Base-by-base conservation (phyloP, 345 rosid genomes). In the Syzygium aqueum region DNA sequence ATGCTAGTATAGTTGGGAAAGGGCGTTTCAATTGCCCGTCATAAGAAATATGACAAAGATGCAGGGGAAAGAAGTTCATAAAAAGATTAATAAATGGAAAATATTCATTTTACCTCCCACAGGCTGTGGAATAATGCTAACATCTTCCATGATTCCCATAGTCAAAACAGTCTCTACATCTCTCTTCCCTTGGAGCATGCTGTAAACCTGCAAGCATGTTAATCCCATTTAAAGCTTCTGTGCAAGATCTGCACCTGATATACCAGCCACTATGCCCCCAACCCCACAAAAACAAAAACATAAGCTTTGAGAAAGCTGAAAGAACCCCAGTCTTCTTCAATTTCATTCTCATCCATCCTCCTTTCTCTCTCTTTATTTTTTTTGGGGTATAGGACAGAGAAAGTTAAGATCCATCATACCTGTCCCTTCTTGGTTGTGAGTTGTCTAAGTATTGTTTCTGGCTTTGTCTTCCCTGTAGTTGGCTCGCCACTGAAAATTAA, bases 61-160 rank as follows among this genome's bases (percentile, higher is more conserved):
- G 43, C 78, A 17, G 37, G 22, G 78, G 49, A 22, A 37, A 73
- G 80, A 73, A 73, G 80, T 73, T 3, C 46, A 73, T 73, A 17
- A 33, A 19, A 73, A 37, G 43, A 73, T 73, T 21, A 73, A 73
- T 33, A 49, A 19, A 73, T 17, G 27, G 25, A 73, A 4, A 73
- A 73, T 73, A 19, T 37, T 73, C 80, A 33, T 73, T 89, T 91
- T 88, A 96, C 98, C 99, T 95, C 96, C 99, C 56, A 98, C 99
- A 89, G 98, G 98, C 87, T 95, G 99, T 77, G 99, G 98, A 87
- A 96, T 94, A 87, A 95, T 94, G 93, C 98, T 94, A 65, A 95
- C 98, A 91, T 97, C 99, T 92, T 96, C 96, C 97, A 95, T 97
- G 87, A 97, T 94, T 90, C 98, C 99, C 99, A 96, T 97, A 51